Conservation (phyloP, 106 monocot species). For the Dioscorea zingiberensis region DNA sequence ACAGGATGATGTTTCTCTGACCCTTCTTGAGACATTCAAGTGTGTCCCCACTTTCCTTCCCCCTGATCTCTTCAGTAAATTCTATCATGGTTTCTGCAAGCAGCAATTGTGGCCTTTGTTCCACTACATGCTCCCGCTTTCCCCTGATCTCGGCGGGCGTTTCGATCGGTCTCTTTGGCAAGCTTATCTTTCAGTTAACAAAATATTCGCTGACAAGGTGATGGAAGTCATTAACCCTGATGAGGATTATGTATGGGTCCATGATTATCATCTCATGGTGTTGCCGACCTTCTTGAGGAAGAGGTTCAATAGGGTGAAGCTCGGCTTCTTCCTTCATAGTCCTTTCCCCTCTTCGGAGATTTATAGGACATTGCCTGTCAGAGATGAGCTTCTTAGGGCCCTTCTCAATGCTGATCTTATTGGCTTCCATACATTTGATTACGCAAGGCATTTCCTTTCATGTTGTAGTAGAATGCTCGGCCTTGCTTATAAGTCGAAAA, state of each 20-base stretch:
- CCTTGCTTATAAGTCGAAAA: conserved; percentile 39
- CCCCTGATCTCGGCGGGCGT: conserved; percentile 36
- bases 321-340: conserved; percentile 54
- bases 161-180: conserved; percentile 51
- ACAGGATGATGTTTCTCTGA: conserved; percentile 42
- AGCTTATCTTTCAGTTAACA: conserved; percentile 56
- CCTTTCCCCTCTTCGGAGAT: conserved; percentile 53
- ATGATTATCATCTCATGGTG: conserved; percentile 54
- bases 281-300: conserved; percentile 45
- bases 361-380: conserved; percentile 42
- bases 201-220: conserved; percentile 51
- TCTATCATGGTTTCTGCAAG: conserved; percentile 59
- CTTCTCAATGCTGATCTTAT: conserved; percentile 47
- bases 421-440: conserved; percentile 54
- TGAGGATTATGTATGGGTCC: conserved; percentile 51
- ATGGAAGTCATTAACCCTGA: conserved; percentile 55
- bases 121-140: conserved; percentile 52
- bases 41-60: conserved; percentile 47
- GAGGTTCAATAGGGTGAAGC: conserved; percentile 47
- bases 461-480: conserved; percentile 58
- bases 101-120: conserved; percentile 49
- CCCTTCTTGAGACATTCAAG: conserved; percentile 38
- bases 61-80: conserved; percentile 30
- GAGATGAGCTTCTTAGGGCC: conserved; percentile 51
- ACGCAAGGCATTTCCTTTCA: conserved; percentile 53